phyloP scores from a whole-genome alignment of 2,329 filamentous ascomycete species.

The Epichloe brachyelytri region DNA sequence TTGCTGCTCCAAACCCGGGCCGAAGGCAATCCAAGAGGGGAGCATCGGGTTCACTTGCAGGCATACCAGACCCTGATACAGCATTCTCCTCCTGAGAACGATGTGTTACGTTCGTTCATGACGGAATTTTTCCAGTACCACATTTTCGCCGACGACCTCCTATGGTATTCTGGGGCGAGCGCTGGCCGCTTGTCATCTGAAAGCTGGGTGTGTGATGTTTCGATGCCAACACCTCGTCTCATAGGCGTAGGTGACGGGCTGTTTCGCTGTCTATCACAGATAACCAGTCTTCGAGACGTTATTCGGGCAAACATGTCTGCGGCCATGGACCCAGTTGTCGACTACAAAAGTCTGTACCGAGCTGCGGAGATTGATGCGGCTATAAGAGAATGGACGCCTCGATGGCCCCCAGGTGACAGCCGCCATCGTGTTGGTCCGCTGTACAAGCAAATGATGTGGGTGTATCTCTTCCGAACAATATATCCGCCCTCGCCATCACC shows the following conservation, averaged over 20 bases:
- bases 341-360: conserved; percentile 59
- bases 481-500: conserved; percentile 37
- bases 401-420: conserved; percentile 43
- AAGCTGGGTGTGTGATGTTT: conserved; percentile 28
- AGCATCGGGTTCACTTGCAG: conserved; percentile 68
- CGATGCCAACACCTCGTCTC: conserved; percentile 41
- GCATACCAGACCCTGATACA: conserved; percentile 63
- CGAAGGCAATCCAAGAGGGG: conserved; percentile 45
- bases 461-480: conserved; percentile 49
- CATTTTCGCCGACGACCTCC: conserved; percentile 50
- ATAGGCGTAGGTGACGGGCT: conserved; percentile 74
- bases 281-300: conserved; percentile 62
- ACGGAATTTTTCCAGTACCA: conserved; percentile 82
- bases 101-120: conserved; percentile 50
- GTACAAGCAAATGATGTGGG: conserved; percentile 54
- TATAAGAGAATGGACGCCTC: conserved; percentile 62
- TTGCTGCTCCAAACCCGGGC: conserved; percentile 44
- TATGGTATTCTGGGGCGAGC: conserved; percentile 32
- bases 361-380: conserved; percentile 65
- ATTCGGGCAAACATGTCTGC: conserved; percentile 55
- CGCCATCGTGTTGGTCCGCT: conserved; percentile 43
- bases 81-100: conserved; percentile 45
- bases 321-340: conserved; percentile 53
- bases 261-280: conserved; percentile 65
- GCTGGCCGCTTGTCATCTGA: conserved; percentile 27